A percentile compares a stretch with the other conserved stretches of the same genome.
These are phyloP conservation scores for Metschnikowia bowlesiae DNA, from an alignment of 805 yeast genomes.

Conservation along the genomic window DNA sequence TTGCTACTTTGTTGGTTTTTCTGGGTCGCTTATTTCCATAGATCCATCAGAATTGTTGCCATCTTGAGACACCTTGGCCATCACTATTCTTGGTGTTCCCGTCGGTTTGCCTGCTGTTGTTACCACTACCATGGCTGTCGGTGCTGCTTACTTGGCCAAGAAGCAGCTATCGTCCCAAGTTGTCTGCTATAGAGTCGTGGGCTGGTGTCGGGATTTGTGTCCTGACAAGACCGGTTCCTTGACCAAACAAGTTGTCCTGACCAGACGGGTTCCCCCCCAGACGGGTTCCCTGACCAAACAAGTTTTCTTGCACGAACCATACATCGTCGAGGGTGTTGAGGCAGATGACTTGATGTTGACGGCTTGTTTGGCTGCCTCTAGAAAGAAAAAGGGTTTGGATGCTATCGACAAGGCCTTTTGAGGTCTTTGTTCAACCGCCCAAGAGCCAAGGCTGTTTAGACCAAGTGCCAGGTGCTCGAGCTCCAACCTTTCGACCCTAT, in stretches of 20 bases:
- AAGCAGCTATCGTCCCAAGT: slow-evolving; percentile 97
- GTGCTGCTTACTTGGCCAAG: slow-evolving; percentile 98
- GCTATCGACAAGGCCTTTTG: slow-evolving; percentile 95
- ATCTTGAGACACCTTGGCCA: slow-evolving; percentile 88
- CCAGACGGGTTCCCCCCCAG: no score
- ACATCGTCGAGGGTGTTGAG: slow-evolving; percentile 96
- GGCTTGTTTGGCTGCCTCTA: slow-evolving; percentile 94
- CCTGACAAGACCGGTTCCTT: slow-evolving; percentile 98
- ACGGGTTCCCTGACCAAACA: no score
- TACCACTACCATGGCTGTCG: slow-evolving; percentile 98
- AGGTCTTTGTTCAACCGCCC: slow-evolving; percentile 85
- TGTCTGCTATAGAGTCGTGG: slow-evolving; percentile 93
- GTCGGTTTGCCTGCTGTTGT: slow-evolving; percentile 98
- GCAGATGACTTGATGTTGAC: slow-evolving; percentile 95
- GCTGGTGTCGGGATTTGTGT: slow-evolving; percentile 98
- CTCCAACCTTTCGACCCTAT: slow-evolving; percentile 98
- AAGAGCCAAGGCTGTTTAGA: slow-evolving; percentile 85
- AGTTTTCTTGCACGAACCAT: slow-evolving; percentile 97
- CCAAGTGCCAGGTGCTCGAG: slow-evolving; percentile 90
- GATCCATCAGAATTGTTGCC: no score
- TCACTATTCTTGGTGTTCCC: slow-evolving; percentile 93
- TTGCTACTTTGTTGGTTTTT: slow-evolving; percentile 89
- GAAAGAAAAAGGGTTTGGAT: slow-evolving; percentile 97
- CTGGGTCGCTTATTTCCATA: no score
- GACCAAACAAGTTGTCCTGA: no score